phyloP scores from a whole-genome alignment of 129 eudicot species.

The Deinandra increscens region DNA sequence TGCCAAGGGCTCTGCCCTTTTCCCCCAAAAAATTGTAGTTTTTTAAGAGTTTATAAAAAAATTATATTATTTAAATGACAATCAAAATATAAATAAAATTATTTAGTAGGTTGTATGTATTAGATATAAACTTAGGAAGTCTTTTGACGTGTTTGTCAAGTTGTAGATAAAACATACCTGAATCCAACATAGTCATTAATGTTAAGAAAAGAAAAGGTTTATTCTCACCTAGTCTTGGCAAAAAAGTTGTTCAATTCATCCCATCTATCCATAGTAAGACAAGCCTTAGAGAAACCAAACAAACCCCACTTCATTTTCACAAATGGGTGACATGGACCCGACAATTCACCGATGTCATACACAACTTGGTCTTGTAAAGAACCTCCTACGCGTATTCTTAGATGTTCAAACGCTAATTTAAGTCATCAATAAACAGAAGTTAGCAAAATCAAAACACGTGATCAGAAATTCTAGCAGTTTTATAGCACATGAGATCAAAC shows the following conservation, averaged over 20 bases:
- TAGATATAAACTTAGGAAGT: not conserved
- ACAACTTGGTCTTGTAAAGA: slow-evolving; percentile 88
- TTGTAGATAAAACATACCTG: not conserved
- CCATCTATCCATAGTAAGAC: slow-evolving; percentile 76
- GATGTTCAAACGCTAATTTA: slow-evolving; percentile 56
- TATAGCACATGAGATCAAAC: slow-evolving; percentile 42
- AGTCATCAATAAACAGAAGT: slow-evolving; percentile 8
- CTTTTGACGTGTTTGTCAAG: not conserved
- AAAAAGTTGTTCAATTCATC: slow-evolving; percentile 80
- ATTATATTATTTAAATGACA: not conserved
- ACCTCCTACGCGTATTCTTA: slow-evolving; percentile 87
- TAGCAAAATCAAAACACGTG: slow-evolving; percentile 15
- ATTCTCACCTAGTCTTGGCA: slow-evolving; percentile 58
- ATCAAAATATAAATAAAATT: not conserved
- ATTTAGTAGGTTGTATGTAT: not conserved
- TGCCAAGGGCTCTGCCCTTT: no score
- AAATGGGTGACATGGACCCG: slow-evolving; percentile 58
- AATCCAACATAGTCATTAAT: not conserved
- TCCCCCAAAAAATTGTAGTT: no score
- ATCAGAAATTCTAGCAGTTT: not conserved
- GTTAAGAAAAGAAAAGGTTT: no score
- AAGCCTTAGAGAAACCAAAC: slow-evolving; percentile 83
- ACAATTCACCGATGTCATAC: slow-evolving; percentile 52
- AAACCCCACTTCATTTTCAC: slow-evolving; percentile 40
- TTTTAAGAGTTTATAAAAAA: not conserved